Evolutionary conservation across 2,329 filamentous ascomycete species (phyloP), one percentile per base, ranked within the genome.

Genomic region (Coleophoma crateriformis): DNA sequence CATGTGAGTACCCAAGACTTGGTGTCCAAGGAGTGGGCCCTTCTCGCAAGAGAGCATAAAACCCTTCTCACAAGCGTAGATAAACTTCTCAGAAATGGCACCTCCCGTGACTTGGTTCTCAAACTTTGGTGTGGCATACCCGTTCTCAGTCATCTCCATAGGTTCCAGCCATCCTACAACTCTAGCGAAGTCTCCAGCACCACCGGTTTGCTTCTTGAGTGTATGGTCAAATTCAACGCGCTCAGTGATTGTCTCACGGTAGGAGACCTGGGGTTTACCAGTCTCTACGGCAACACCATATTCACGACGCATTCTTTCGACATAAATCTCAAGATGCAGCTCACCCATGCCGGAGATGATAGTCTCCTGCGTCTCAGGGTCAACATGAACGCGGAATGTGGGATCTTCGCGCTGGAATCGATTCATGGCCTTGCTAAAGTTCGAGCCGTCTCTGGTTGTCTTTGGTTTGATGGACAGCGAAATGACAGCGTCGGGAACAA

Each of bases 311-410:
- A 99, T 91, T 60, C 94, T 90, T 74, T 99, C 94, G 46, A 99
- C 84, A 69, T 99, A 99, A 64, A 99, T 95, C 64, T 96, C 91
- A 27, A 99, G 78, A 70, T 99, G 94, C 59, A 99, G 71, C 70
- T 99, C 94, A 59, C 94, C 94, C 94, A 99, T 99, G 52, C 94
- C 94, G 39, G 88, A 95, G 64, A 99, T 97, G 64, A 99, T 95
- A 44, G 92, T 97, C 75, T 99, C 90, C 65, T 95, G 87, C 56
- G 87, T 92, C 73, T 99, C 94, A 14, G 82, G 71, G 65, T 99
- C 94, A 61, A 96, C 90, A 61, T 90, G 87, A 35, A 99, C 88
- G 48, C 94, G 84, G 82, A 99, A 99, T 12, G 94, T 99, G 3
- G 94, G 94, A 63, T 99, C 94, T 72, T 99, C 94, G 56, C 94